Conservation (phyloP, 257 asterid genomes). For the Capsicum chinense region DNA sequence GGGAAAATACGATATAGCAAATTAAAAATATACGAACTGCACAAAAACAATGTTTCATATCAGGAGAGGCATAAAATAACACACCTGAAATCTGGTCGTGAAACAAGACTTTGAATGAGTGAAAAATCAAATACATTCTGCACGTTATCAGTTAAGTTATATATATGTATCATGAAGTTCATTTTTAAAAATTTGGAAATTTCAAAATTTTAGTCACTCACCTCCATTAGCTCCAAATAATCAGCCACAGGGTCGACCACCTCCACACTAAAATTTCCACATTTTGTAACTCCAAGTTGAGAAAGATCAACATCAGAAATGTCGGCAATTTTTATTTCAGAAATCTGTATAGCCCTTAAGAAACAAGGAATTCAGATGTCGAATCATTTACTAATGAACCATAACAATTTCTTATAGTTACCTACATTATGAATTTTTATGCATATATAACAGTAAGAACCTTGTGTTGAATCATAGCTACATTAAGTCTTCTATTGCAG, state of each 20-base stretch:
- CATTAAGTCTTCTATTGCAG: background rate
- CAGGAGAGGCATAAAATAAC: background rate
- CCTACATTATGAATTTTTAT: background rate
- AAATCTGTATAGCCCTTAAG: conserved; percentile 64
- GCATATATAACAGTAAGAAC: conserved; percentile 13
- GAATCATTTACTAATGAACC: conserved; percentile 30
- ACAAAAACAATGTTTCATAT: background rate
- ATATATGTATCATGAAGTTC: background rate
- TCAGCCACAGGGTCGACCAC: conserved; percentile 94
- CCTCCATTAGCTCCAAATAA: conserved; percentile 97
- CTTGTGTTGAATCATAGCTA: background rate
- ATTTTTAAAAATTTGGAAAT: background rate
- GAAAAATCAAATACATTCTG: conserved; percentile 94
- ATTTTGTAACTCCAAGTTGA: conserved; percentile 59
- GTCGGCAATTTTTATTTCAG: conserved; percentile 80
- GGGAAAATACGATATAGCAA: background rate
- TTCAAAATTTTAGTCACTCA: conserved; percentile 38
- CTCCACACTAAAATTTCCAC: conserved; percentile 75
- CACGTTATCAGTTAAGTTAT: conserved; percentile 34
- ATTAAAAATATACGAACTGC: background rate
- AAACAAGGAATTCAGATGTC: conserved; percentile 39
- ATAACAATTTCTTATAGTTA: background rate
- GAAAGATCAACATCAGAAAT: conserved; percentile 84
- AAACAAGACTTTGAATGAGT: conserved; percentile 72
- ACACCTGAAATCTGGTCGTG: conserved; percentile 86